Percentiles rank a stretch among this genome's conserved stretches.
phyloP scores from a whole-genome alignment of 208 protist genomes.

The Trypanosoma platydactyli region DNA sequence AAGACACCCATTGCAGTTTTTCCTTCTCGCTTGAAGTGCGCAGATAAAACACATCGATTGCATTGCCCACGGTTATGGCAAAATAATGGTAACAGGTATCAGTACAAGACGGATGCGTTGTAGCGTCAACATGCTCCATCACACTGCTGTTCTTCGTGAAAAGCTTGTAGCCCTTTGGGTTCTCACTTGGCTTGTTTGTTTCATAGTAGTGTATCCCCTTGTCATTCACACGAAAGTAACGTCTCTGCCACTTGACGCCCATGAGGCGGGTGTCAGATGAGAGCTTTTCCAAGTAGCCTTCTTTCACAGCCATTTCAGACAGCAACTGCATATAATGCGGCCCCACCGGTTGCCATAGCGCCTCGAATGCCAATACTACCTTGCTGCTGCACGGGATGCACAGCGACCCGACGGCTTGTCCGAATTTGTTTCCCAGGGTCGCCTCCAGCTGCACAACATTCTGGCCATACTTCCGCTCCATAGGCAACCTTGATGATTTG shows the following conservation, averaged over 20 bases:
- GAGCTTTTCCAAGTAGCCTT: conserved; percentile 31
- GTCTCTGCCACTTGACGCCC: conserved; percentile 33
- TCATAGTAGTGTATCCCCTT: conserved; percentile 39
- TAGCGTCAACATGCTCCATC: conserved; percentile 6
- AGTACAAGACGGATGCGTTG: conserved; percentile 12
- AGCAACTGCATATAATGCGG: conserved; percentile 25
- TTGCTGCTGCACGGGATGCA: conserved; percentile 12
- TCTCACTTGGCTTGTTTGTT: conserved; percentile 20
- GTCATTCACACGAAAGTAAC: conserved; percentile 34
- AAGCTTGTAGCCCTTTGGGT: conserved; percentile 35
- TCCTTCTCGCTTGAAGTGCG: conserved; percentile 23
- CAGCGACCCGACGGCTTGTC: conserved; percentile 19
- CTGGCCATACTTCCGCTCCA: no score
- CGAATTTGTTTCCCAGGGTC: conserved; percentile 22
- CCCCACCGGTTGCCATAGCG: conserved; percentile 28
- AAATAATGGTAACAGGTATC: conserved; percentile 32
- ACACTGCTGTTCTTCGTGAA: conserved; percentile 22
- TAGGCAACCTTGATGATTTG: background rate
- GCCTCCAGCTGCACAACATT: conserved; percentile 7
- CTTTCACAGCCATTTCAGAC: conserved; percentile 18
- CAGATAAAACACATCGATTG: conserved; percentile 32
- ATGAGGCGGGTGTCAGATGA: conserved; percentile 12
- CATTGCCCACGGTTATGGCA: conserved; percentile 20
- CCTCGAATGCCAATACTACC: conserved; percentile 20
- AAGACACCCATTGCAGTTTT: conserved; percentile 26